Evolutionary conservation across 1,139 yeast genomes (phyloP).

Genomic region (Debaryomyces subglobosus): DNA sequence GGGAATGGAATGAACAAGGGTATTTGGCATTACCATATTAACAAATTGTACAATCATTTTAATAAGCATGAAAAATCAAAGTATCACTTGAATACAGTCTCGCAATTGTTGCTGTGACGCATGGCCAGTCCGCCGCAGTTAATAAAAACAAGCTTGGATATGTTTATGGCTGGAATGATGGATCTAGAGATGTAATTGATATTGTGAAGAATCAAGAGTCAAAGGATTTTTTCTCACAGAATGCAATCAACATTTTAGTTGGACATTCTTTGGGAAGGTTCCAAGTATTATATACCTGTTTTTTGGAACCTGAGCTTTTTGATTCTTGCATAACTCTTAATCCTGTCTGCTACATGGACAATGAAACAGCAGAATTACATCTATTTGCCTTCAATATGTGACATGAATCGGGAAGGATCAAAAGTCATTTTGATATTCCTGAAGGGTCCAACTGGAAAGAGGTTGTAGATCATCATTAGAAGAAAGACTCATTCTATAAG

Average conservation of each 20-base stretch:
- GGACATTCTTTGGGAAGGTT: constrained; percentile 74
- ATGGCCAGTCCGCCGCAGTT: constrained; percentile 57
- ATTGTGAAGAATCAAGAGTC: constrained; percentile 40
- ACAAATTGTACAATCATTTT: constrained; percentile 31
- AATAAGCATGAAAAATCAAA: constrained; percentile 8
- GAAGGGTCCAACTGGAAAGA: constrained; percentile 19
- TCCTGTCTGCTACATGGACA: constrained; percentile 47
- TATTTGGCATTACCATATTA: constrained; percentile 57
- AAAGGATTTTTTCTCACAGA: constrained; percentile 32
- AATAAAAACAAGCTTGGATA: constrained; percentile 53
- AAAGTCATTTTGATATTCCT: constrained; percentile 8
- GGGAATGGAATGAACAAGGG: constrained; percentile 66
- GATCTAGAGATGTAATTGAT: constrained; percentile 52
- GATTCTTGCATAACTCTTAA: constrained; percentile 55
- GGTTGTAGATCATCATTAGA: constrained; percentile 41
- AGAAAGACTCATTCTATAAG: constrained; percentile 42
- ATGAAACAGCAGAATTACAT: constrained; percentile 11
- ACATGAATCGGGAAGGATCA: constrained; percentile 12
- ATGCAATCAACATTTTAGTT: constrained; percentile 39
- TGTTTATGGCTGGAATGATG: constrained; percentile 57
- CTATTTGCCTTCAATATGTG: constrained; percentile 11
- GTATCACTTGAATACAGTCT: constrained; percentile 34
- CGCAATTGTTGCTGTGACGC: constrained; percentile 55
- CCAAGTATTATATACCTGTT: constrained; percentile 46
- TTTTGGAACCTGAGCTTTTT: constrained; percentile 49